Percentiles rank a stretch among this genome's conserved stretches.
Evolutionary conservation across 1,284 basidiomycete genomes (phyloP).

Genomic region (Puccinia novopanici): DNA sequence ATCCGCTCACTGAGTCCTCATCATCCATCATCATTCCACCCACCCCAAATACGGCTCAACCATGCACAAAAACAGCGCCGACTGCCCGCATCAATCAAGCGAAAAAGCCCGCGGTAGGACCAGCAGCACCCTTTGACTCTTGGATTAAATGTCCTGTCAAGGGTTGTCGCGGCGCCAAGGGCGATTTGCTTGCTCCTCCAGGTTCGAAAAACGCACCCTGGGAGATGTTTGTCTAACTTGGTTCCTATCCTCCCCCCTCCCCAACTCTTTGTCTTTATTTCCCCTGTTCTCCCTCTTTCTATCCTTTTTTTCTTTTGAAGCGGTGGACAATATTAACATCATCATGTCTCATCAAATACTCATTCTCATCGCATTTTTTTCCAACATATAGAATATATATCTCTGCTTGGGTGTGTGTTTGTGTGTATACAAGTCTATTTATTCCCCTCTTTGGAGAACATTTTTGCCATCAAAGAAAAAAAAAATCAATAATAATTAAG

Average conservation of each 20-base stretch:
- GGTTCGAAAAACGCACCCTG: conserved; percentile 42
- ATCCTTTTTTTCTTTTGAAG: background rate
- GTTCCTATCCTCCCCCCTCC: background rate
- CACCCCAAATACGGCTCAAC: background rate
- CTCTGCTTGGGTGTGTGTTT: too few relatives aligned
- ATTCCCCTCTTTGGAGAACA: too few relatives aligned
- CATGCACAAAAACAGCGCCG: background rate
- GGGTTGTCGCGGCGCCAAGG: conserved; percentile 34
- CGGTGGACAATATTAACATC: background rate
- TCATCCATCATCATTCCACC: conserved; percentile 6
- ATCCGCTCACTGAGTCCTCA: background rate
- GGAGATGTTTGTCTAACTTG: conserved; percentile 42
- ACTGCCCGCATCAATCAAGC: background rate
- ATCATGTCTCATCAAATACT: background rate
- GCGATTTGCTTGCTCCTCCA: conserved; percentile 22
- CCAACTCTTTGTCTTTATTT: background rate
- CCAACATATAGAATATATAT: too few relatives aligned
- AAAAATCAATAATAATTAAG: too few relatives aligned
- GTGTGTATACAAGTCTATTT: too few relatives aligned
- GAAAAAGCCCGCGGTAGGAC: background rate
- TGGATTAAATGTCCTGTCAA: conserved; percentile 47
- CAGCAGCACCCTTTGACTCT: background rate
- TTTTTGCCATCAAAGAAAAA: too few relatives aligned
- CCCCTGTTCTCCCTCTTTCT: background rate
- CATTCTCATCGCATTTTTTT: too few relatives aligned